Conservation (phyloP, 2,329 filamentous ascomycete genomes). For the Penicillium nordicum region DNA sequence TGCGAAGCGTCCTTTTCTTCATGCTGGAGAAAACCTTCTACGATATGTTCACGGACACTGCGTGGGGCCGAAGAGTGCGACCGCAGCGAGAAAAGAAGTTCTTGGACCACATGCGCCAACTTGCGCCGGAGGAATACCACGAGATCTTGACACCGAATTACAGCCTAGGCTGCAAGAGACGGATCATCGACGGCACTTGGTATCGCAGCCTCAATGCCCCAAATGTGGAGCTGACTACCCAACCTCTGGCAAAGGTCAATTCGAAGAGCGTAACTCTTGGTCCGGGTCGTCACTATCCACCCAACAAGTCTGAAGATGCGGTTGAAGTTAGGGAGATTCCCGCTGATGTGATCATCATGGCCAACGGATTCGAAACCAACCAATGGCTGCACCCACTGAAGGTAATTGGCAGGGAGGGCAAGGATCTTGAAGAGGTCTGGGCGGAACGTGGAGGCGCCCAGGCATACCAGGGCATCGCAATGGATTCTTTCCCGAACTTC, state of each 20-base stretch:
- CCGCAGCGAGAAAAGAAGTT: slow-evolving; percentile 43
- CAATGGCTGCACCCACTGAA: slow-evolving; percentile 54
- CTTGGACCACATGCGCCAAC: slow-evolving; percentile 47
- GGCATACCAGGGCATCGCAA: slow-evolving; percentile 58
- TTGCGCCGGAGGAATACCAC: slow-evolving; percentile 58
- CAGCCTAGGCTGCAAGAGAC: slow-evolving; percentile 61
- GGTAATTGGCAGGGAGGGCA: slow-evolving; percentile 51
- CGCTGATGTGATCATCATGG: slow-evolving; percentile 60
- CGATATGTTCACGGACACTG: slow-evolving; percentile 15
- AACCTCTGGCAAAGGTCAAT: slow-evolving; percentile 49
- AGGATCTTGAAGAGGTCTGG: slow-evolving; percentile 56
- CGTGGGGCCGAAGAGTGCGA: slow-evolving; percentile 39
- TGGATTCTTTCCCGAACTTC: slow-evolving; percentile 64
- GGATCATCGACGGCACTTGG: slow-evolving; percentile 59
- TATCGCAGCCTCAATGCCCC: slow-evolving; percentile 51
- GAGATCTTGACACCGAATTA: slow-evolving; percentile 62
- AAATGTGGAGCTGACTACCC: slow-evolving; percentile 54
- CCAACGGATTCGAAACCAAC: slow-evolving; percentile 60
- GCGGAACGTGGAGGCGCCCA: slow-evolving; percentile 56
- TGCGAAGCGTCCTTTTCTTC: slow-evolving; percentile 47
- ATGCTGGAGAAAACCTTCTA: slow-evolving; percentile 22
- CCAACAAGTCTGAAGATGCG: slow-evolving; percentile 23
- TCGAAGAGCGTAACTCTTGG: slow-evolving; percentile 51
- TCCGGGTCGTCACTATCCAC: slow-evolving; percentile 48
- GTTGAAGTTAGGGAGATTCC: slow-evolving; percentile 44